A percentile compares a stretch with the other conserved stretches of the same genome.
Conservation (phyloP, 2,329 filamentous ascomycete genomes). For the Alternaria rosae region DNA sequence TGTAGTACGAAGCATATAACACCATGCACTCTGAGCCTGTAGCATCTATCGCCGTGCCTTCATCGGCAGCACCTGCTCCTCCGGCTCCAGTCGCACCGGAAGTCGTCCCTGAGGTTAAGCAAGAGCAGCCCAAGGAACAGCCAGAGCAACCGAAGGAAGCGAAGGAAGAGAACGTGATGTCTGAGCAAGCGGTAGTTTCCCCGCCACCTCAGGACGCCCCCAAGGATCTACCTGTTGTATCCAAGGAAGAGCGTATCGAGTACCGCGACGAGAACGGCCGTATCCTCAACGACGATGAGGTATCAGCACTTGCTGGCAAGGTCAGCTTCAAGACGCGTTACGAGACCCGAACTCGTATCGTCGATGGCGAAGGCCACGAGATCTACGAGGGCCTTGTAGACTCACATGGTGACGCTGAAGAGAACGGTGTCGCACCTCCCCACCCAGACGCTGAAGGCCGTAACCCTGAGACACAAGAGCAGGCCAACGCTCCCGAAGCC, state of each 20-base stretch:
- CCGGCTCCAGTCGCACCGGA: constrained; percentile 21
- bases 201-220: constrained; percentile 34
- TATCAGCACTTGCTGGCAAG: constrained; percentile 85
- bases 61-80: constrained; percentile 34
- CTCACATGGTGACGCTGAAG: constrained; percentile 40
- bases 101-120: constrained; percentile 14
- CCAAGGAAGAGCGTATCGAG: constrained; percentile 82
- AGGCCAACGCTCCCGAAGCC: constrained; percentile 49
- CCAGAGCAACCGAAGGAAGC: constrained; percentile 21
- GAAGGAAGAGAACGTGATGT: constrained; percentile 32
- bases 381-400: constrained; percentile 60
- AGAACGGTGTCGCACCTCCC: constrained; percentile 56
- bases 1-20: constrained; percentile 44
- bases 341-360: constrained; percentile 87
- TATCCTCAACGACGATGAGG: constrained; percentile 81
- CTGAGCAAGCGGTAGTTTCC: constrained; percentile 41
- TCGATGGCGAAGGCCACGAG: constrained; percentile 82
- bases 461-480: constrained; percentile 63
- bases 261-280: constrained; percentile 96
- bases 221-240: constrained; percentile 50
- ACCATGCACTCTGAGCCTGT: constrained; percentile 21
- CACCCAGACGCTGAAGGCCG: constrained; percentile 65
- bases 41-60: constrained; percentile 33
- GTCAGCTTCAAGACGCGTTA: constrained; percentile 96
- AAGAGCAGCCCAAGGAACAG: constrained; percentile 13